These are phyloP conservation scores for Corchorus capsularis DNA, from an alignment of 345 rosid genomes.

Conservation along the genomic window DNA sequence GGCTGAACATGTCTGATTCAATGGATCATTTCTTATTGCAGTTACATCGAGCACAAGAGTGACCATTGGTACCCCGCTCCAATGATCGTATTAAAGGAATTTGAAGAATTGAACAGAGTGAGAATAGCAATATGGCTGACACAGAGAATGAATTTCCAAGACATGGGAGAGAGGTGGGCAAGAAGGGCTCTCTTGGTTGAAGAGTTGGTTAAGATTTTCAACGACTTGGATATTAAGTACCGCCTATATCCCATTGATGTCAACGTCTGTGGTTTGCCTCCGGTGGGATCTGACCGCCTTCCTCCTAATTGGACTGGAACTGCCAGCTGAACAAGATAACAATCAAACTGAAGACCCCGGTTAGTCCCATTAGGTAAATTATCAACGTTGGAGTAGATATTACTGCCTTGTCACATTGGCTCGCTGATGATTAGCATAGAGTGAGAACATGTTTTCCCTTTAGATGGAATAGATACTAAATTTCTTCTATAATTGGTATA, in stretches of 20 bases:
- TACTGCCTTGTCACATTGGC: not conserved
- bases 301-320: constrained; percentile 37
- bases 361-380: not conserved
- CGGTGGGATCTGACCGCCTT: constrained; percentile 32
- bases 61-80: constrained; percentile 80
- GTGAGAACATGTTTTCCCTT: not conserved
- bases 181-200: constrained; percentile 68
- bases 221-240: constrained; percentile 71
- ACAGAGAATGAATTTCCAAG: constrained; percentile 79
- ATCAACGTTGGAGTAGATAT: not conserved
- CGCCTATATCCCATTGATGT: constrained; percentile 67
- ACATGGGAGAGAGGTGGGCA: constrained; percentile 66
- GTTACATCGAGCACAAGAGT: constrained; percentile 65
- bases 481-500: not conserved
- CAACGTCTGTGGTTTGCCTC: constrained; percentile 56
- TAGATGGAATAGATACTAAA: not conserved
- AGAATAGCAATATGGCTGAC: constrained; percentile 69
- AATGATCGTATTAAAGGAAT: constrained; percentile 55
- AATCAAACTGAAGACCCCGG: not conserved
- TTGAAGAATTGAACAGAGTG: constrained; percentile 56
- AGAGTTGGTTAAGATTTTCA: constrained; percentile 70
- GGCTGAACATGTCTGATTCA: not conserved
- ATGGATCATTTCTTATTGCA: constrained; percentile 21
- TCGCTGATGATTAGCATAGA: not conserved
- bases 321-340: constrained; percentile 10